Conservation (phyloP, 768 basidiomycete species). For the Dioszegia aurantiaca region DNA sequence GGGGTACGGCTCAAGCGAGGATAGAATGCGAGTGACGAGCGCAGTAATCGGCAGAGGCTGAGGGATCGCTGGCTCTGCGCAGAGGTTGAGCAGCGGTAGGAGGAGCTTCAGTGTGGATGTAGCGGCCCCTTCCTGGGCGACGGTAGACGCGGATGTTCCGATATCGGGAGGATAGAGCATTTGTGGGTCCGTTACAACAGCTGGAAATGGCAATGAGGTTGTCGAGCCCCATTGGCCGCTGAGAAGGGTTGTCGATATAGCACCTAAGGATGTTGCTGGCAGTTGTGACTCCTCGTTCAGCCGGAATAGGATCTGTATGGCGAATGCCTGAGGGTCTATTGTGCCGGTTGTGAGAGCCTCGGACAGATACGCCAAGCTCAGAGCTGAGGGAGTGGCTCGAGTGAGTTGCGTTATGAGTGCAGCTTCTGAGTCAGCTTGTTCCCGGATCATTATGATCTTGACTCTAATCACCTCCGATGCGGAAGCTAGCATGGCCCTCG, state of each 20-base stretch:
- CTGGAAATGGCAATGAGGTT: slow-evolving; percentile 15
- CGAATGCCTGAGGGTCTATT: not conserved
- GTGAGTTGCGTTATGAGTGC: slow-evolving; percentile 1
- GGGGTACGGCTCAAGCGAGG: slow-evolving; percentile 29
- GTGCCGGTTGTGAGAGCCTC: not conserved
- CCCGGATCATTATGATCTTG: slow-evolving; percentile 16
- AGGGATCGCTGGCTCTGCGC: slow-evolving; percentile 14
- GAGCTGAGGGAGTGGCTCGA: not conserved
- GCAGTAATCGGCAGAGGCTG: slow-evolving; percentile 13
- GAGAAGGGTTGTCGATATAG: slow-evolving; percentile 20
- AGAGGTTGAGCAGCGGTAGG: slow-evolving; percentile 30
- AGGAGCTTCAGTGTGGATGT: slow-evolving; percentile 18
- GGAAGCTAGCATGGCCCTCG: not conserved
- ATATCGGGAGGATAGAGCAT: slow-evolving; percentile 20
- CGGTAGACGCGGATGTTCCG: slow-evolving; percentile 34
- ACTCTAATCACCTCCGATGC: not conserved
- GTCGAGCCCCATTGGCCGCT: slow-evolving; percentile 19
- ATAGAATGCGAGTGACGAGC: slow-evolving; percentile 22
- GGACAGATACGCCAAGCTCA: not conserved
- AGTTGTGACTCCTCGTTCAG: not conserved
- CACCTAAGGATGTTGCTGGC: slow-evolving; percentile 8
- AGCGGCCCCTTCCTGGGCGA: slow-evolving; percentile 9
- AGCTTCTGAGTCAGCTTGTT: slow-evolving; percentile 6
- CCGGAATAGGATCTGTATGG: slow-evolving; percentile 3
- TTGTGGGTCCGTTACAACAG: slow-evolving; percentile 4